These are phyloP conservation scores for Barnettozyma siamensis DNA, from an alignment of 805 yeast genomes.

Conservation along the genomic window DNA sequence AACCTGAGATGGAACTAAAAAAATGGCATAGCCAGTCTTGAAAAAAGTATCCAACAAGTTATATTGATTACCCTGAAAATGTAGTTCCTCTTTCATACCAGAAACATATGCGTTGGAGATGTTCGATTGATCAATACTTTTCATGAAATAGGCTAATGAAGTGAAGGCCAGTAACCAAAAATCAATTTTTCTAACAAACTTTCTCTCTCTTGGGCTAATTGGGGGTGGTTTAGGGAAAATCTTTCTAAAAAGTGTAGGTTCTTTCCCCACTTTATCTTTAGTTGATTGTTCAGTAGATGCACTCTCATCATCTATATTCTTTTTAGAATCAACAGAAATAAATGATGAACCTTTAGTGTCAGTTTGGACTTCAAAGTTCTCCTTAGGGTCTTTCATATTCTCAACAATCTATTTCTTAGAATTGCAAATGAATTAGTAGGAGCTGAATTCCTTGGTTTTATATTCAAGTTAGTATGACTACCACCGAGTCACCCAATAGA, in stretches of 20 bases:
- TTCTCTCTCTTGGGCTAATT: conserved; percentile 6
- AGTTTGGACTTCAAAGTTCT: neutral
- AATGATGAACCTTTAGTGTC: neutral
- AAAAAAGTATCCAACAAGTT: conserved; percentile 46
- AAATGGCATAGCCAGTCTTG: conserved; percentile 55
- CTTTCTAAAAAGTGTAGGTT: conserved; percentile 1
- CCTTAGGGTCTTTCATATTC: neutral
- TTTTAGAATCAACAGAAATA: neutral
- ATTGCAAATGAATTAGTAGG: no score
- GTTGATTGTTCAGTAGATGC: neutral
- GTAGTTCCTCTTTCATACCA: conserved; percentile 37
- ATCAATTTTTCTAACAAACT: conserved; percentile 11
- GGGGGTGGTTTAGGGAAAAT: conserved; percentile 6
- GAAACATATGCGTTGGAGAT: conserved; percentile 50
- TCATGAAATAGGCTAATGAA: conserved; percentile 21
- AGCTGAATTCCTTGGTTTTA: no score
- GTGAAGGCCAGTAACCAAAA: conserved; percentile 7
- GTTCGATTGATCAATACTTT: conserved; percentile 48
- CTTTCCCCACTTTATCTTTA: neutral
- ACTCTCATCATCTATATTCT: neutral
- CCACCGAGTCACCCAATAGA: no score
- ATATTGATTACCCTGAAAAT: conserved; percentile 20
- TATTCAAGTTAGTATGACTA: no score
- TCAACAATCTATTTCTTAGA: neutral
- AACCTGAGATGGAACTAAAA: conserved; percentile 62